These are phyloP conservation scores for Scopulariopsis brevicaulis DNA, from an alignment of 2,329 filamentous ascomycete genomes.

Conservation along the genomic window DNA sequence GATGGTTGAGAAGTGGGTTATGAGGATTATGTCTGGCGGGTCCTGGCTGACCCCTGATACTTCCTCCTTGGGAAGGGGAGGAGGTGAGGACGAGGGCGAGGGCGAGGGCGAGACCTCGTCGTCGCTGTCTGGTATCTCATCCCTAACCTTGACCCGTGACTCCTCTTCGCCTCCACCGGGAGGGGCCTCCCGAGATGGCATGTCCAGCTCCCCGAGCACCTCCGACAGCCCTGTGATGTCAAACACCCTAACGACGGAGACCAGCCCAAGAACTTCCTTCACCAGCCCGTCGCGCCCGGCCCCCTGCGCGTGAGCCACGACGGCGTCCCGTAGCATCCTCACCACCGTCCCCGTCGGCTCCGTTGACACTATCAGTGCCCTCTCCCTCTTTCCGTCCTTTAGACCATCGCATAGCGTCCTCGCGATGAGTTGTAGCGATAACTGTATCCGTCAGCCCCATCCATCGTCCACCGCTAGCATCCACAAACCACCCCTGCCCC, in stretches of 20 bases:
- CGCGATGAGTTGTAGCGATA: conserved; percentile 37
- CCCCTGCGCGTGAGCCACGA: conserved; percentile 7
- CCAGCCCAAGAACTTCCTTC: conserved; percentile 30
- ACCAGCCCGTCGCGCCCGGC: conserved; percentile 12
- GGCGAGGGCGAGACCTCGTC: conserved; percentile 1
- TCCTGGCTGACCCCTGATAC: not conserved
- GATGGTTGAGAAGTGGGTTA: conserved; percentile 42
- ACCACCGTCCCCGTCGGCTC: conserved; percentile 27
- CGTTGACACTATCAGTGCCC: conserved; percentile 36
- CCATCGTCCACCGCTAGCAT: not conserved
- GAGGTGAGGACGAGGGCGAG: not conserved
- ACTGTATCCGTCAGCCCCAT: conserved; percentile 15
- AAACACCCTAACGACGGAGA: conserved; percentile 45
- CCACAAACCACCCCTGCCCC: no score
- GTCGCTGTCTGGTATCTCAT: conserved; percentile 7
- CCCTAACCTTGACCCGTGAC: not conserved
- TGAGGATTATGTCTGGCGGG: conserved; percentile 35
- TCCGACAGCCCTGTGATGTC: conserved; percentile 47
- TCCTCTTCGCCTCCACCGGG: not conserved
- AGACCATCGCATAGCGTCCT: conserved; percentile 20
- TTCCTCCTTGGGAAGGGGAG: not conserved
- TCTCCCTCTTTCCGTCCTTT: conserved; percentile 7
- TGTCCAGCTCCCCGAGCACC: conserved; percentile 38
- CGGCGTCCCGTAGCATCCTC: conserved; percentile 22
- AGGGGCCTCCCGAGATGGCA: not conserved